Evolutionary conservation across 179 eudicot genomes (phyloP).

Genomic region (Drosera spatulata): DNA sequence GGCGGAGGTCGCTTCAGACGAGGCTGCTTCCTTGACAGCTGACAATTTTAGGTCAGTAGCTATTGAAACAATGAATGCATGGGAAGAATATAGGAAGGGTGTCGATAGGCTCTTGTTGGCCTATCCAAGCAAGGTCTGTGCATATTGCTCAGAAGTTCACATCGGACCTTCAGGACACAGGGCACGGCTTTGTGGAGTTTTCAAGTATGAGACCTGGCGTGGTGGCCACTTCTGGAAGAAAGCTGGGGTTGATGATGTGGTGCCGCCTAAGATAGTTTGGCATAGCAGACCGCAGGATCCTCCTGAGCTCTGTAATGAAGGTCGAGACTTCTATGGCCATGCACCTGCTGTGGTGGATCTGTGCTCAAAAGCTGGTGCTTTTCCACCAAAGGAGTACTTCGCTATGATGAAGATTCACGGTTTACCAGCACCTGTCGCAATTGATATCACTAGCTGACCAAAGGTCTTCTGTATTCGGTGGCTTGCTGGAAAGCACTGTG

Average conservation of each 20-base stretch:
- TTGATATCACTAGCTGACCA: not conserved
- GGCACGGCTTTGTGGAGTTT: slow-evolving; percentile 86
- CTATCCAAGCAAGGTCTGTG: slow-evolving; percentile 71
- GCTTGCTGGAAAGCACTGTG: not conserved
- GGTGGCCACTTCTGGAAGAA: slow-evolving; percentile 83
- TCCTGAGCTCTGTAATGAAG: slow-evolving; percentile 40
- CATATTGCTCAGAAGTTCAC: slow-evolving; percentile 80
- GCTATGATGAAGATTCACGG: slow-evolving; percentile 85
- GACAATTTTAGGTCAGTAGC: slow-evolving; percentile 35
- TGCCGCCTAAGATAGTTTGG: slow-evolving; percentile 74
- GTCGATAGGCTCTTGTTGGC: slow-evolving; percentile 57
- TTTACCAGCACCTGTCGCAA: slow-evolving; percentile 26
- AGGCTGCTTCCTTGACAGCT: slow-evolving; percentile 26
- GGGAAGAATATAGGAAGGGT: slow-evolving; percentile 66
- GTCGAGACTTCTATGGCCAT: slow-evolving; percentile 75
- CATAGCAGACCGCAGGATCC: slow-evolving; percentile 76
- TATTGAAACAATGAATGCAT: slow-evolving; percentile 44
- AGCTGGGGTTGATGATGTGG: slow-evolving; percentile 75
- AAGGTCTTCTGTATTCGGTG: not conserved
- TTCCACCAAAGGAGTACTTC: slow-evolving; percentile 35
- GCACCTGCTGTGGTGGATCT: slow-evolving; percentile 93
- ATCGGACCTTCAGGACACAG: slow-evolving; percentile 92
- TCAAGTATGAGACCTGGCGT: slow-evolving; percentile 63
- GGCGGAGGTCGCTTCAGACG: slow-evolving; percentile 3
- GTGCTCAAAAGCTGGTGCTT: slow-evolving; percentile 62